Percentiles rank a stretch among this genome's conserved stretches.
Evolutionary conservation across 768 basidiomycete species (phyloP).

Genomic region (Trametes coccinea): DNA sequence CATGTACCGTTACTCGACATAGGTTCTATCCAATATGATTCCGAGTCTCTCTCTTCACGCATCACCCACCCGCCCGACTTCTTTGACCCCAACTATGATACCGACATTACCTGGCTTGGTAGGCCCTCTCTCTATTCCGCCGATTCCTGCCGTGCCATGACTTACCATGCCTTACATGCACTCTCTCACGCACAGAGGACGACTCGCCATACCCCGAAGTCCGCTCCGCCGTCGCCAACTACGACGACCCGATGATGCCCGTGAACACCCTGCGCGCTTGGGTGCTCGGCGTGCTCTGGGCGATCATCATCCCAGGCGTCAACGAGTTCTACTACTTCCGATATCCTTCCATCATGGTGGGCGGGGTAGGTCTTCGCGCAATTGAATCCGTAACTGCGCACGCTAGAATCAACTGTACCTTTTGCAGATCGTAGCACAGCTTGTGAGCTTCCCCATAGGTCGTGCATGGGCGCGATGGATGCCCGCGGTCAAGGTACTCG

Average conservation of each 20-base stretch:
- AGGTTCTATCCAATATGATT: constrained; percentile 8
- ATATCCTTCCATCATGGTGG: constrained; percentile 64
- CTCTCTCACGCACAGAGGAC: constrained; percentile 20
- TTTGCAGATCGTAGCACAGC: constrained; percentile 61
- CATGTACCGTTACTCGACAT: background rate
- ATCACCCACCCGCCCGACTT: constrained; percentile 16
- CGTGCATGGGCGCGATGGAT: constrained; percentile 52
- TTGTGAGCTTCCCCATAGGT: constrained; percentile 72
- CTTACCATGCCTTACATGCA: background rate
- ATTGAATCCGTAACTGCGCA: no score
- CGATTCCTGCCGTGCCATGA: background rate
- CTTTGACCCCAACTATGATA: constrained; percentile 31
- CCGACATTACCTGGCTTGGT: constrained; percentile 29
- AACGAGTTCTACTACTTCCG: constrained; percentile 83
- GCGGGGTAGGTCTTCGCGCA: constrained; percentile 35
- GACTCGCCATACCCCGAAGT: constrained; percentile 34
- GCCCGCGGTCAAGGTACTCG: constrained; percentile 58
- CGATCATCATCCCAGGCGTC: constrained; percentile 55
- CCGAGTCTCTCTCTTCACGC: constrained; percentile 14
- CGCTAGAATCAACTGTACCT: background rate
- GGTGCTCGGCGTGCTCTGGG: constrained; percentile 53
- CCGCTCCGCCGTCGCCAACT: constrained; percentile 57
- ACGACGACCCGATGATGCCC: constrained; percentile 61
- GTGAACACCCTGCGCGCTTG: constrained; percentile 46
- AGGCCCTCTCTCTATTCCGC: background rate